phyloP scores from a whole-genome alignment of 192 early-diverging fungal species.

The Paraglomus occultum region DNA sequence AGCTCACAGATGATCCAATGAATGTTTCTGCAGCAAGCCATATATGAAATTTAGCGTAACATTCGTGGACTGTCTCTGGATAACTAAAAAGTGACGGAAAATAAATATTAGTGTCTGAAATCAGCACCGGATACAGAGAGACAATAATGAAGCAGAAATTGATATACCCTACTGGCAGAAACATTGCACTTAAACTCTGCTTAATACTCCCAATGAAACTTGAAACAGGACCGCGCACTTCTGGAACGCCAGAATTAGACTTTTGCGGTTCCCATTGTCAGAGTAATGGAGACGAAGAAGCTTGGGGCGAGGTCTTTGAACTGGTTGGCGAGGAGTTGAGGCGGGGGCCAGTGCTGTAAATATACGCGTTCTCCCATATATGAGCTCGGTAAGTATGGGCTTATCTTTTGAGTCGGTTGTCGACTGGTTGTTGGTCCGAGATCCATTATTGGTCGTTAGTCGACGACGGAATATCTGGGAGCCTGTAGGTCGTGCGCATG shows the following conservation, averaged over 20 bases:
- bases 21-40: slow-evolving; percentile 65
- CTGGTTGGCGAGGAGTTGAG: slow-evolving; percentile 33
- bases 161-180: slow-evolving; percentile 52
- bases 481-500: too few species aligned
- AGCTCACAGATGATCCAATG: slow-evolving; percentile 54
- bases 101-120: not conserved
- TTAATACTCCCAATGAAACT: slow-evolving; percentile 33
- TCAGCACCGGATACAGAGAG: too few species aligned
- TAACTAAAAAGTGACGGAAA: slow-evolving; percentile 38
- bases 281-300: slow-evolving; percentile 34
- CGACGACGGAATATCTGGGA: too few species aligned
- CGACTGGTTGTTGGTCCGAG: not conserved
- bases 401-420: slow-evolving; percentile 14
- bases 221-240: slow-evolving; percentile 12
- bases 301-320: slow-evolving; percentile 33
- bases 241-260: not conserved
- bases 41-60: slow-evolving; percentile 55
- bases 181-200: slow-evolving; percentile 52
- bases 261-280: slow-evolving; percentile 41
- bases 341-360: slow-evolving; percentile 42
- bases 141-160: not conserved
- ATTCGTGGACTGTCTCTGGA: slow-evolving; percentile 56
- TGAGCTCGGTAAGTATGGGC: slow-evolving; percentile 39
- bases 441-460: too few species aligned
- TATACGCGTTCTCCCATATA: slow-evolving; percentile 43